Conservation (phyloP, 495 filamentous ascomycete genomes). For the Tetracladium setigerum region DNA sequence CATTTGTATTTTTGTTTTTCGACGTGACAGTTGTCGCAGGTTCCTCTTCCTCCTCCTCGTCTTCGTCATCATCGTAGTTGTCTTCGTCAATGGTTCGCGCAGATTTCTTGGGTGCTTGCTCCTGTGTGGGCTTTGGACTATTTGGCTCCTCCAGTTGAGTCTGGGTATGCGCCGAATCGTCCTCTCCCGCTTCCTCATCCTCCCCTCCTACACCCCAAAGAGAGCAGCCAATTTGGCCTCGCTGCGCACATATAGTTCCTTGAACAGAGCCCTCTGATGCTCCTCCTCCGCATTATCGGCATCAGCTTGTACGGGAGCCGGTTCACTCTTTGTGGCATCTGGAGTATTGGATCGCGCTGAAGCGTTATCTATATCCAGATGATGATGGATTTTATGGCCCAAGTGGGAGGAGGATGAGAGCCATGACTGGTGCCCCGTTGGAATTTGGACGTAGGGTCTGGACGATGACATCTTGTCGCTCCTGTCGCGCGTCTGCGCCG, state of each 20-base stretch:
- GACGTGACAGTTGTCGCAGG: slow-evolving; percentile 49
- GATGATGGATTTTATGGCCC: slow-evolving; percentile 9
- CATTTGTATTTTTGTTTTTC: slow-evolving; percentile 51
- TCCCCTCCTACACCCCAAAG: slow-evolving; percentile 42
- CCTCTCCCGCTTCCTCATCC: slow-evolving; percentile 23
- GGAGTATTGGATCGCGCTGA: slow-evolving; percentile 21
- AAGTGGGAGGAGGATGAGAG: slow-evolving; percentile 26
- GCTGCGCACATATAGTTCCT: slow-evolving; percentile 47
- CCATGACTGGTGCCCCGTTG: slow-evolving; percentile 27
- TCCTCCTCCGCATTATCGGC: slow-evolving; percentile 50
- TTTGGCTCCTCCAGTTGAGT: slow-evolving; percentile 20
- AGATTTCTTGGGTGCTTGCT: slow-evolving; percentile 46
- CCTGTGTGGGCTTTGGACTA: slow-evolving; percentile 19
- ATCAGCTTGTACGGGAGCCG: slow-evolving; percentile 23
- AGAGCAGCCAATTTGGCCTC: slow-evolving; percentile 53
- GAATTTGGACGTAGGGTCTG: slow-evolving; percentile 39
- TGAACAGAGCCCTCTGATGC: slow-evolving; percentile 52
- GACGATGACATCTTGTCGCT: slow-evolving; percentile 24
- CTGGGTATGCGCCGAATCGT: slow-evolving; percentile 4
- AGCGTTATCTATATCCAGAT: slow-evolving; percentile 10
- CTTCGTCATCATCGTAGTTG: slow-evolving; percentile 74
- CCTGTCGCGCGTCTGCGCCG: slow-evolving; percentile 13
- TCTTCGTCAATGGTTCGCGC: slow-evolving; percentile 74
- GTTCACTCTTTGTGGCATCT: slow-evolving; percentile 19
- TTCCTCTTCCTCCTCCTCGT: slow-evolving; percentile 56